These are phyloP conservation scores for Phialophora verrucosa DNA, from an alignment of 2,329 filamentous ascomycete genomes.

Conservation along the genomic window DNA sequence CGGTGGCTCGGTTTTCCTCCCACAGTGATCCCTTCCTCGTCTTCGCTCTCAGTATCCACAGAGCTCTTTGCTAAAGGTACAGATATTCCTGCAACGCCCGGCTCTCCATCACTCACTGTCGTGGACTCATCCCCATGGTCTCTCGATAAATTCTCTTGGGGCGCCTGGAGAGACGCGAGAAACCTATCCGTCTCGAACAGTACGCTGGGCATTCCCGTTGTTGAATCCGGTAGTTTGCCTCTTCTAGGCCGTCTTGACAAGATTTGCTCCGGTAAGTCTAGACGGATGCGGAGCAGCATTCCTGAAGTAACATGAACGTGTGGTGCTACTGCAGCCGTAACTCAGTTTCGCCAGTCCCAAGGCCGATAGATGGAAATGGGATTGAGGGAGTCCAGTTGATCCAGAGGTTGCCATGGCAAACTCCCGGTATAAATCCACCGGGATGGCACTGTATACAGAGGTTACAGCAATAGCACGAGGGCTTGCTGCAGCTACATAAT, in stretches of 20 bases:
- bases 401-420: conserved; percentile 43
- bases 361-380: conserved; percentile 13
- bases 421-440: conserved; percentile 40
- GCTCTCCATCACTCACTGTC: neutral
- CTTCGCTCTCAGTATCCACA: neutral
- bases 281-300: conserved; percentile 26
- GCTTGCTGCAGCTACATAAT: conserved; percentile 59
- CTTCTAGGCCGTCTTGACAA: conserved; percentile 23
- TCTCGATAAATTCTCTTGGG: neutral
- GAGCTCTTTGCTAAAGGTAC: neutral
- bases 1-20: neutral
- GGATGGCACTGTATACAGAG: conserved; percentile 44
- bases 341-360: neutral
- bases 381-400: conserved; percentile 43
- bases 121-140: neutral
- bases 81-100: neutral
- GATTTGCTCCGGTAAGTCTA: conserved; percentile 28
- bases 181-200: conserved; percentile 8
- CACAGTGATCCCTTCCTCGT: neutral
- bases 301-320: conserved; percentile 27
- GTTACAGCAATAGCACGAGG: conserved; percentile 58
- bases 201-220: conserved; percentile 30
- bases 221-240: conserved; percentile 25
- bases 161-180: neutral
- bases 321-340: conserved; percentile 28